These are phyloP conservation scores for Macaranga tanarius DNA, from an alignment of 441 rosid species.

Conservation along the genomic window DNA sequence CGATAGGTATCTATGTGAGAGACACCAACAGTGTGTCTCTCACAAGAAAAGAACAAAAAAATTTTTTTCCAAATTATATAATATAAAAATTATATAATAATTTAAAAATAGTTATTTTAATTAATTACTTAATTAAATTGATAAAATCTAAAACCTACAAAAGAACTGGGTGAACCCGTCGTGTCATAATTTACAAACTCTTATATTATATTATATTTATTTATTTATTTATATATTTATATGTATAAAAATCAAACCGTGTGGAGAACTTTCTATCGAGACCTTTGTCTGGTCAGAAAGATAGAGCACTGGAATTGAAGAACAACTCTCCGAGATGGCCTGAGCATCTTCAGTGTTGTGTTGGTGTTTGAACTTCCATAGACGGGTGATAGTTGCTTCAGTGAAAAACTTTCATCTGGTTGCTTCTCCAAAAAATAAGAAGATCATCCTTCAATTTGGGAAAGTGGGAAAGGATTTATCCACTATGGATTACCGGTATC, in stretches of 20 bases:
- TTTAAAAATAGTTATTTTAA: too few species aligned
- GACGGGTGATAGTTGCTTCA: slow-evolving; percentile 94
- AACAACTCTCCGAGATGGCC: slow-evolving; percentile 98
- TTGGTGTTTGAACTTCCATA: slow-evolving; percentile 97
- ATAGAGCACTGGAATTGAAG: slow-evolving; percentile 58
- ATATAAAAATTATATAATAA: too few species aligned
- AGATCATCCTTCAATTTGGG: slow-evolving; percentile 92
- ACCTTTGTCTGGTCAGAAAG: slow-evolving; percentile 45
- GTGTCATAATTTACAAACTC: too few species aligned
- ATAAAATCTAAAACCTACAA: too few species aligned
- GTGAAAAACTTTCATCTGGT: slow-evolving; percentile 98
- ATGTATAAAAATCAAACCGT: slow-evolving; percentile 61
- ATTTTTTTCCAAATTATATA: too few species aligned
- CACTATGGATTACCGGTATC: slow-evolving; percentile 97
- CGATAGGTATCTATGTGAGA: too few species aligned
- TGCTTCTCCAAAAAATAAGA: slow-evolving; percentile 74
- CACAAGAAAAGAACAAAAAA: too few species aligned
- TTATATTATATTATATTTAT: too few species aligned
- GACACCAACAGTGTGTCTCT: too few species aligned
- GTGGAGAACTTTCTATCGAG: slow-evolving; percentile 50
- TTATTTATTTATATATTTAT: too few species aligned
- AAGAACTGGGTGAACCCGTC: too few species aligned
- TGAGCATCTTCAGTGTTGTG: slow-evolving; percentile 97
- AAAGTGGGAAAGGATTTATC: slow-evolving; percentile 95
- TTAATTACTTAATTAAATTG: too few species aligned